These are phyloP conservation scores for Malbranchea zuffiana DNA, from an alignment of 2,329 filamentous ascomycete species.

Conservation along the genomic window DNA sequence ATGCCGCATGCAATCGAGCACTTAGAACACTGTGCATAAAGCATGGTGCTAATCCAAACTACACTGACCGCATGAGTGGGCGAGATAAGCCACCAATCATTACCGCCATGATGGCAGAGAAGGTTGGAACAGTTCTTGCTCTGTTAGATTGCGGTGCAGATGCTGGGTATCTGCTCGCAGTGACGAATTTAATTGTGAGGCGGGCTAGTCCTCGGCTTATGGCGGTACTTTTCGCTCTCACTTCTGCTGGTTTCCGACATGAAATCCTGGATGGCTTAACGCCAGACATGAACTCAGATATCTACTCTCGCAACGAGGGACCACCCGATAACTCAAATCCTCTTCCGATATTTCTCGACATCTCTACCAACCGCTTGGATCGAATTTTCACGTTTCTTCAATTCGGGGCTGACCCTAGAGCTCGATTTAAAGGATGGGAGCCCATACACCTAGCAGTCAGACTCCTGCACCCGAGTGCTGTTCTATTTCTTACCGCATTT, in stretches of 20 bases:
- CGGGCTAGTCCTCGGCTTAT: background rate
- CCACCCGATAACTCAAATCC: background rate
- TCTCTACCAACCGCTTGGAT: constrained; percentile 1
- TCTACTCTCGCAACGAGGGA: background rate
- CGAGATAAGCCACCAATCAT: background rate
- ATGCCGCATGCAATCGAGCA: background rate
- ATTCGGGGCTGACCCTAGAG: constrained; percentile 2
- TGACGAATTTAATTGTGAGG: background rate
- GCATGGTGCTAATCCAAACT: constrained; percentile 1
- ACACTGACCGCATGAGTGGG: background rate
- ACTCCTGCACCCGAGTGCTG: background rate
- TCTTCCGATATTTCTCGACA: constrained; percentile 1
- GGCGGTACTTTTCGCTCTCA: background rate
- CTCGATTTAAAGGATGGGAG: constrained; percentile 1
- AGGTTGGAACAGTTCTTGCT: background rate
- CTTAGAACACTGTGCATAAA: constrained; percentile 1
- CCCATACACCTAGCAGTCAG: constrained; percentile 3
- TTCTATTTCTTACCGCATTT: background rate
- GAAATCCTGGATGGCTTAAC: background rate
- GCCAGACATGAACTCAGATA: background rate
- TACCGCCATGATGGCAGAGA: background rate
- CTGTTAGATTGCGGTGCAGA: constrained; percentile 1
- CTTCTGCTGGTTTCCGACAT: background rate
- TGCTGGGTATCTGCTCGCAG: background rate
- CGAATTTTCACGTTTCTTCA: background rate